Evolutionary conservation across 257 asterid genomes (phyloP).

Genomic region (Pogostemon cablin): DNA sequence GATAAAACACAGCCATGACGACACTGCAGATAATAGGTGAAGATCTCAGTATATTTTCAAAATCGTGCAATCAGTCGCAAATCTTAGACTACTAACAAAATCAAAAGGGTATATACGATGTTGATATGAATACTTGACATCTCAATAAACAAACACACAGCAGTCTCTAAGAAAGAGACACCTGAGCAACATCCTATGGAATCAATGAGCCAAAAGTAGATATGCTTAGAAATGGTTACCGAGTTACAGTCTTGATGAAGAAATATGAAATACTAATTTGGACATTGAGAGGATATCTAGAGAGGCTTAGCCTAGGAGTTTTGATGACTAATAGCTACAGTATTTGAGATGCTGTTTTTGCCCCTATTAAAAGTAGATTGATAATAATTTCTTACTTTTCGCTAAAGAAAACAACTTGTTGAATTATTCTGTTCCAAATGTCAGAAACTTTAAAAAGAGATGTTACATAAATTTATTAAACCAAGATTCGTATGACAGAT

Average conservation of each 20-base stretch:
- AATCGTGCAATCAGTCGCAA: neutral
- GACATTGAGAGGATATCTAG: neutral
- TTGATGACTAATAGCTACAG: neutral
- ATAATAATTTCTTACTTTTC: too few relatives aligned
- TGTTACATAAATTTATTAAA: too few relatives aligned
- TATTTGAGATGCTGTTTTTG: too few relatives aligned
- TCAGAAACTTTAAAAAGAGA: too few relatives aligned
- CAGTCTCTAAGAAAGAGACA: neutral
- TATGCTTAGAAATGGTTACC: neutral
- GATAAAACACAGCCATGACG: constrained; percentile 72
- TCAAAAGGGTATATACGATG: neutral
- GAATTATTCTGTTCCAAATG: too few relatives aligned
- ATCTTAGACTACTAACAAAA: neutral
- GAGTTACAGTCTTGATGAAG: neutral
- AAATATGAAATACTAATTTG: neutral
- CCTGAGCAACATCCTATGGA: neutral
- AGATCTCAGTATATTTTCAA: neutral
- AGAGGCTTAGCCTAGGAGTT: neutral
- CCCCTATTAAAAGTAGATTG: too few relatives aligned
- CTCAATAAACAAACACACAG: too few relatives aligned
- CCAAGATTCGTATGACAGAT: too few relatives aligned
- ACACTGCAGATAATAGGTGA: constrained; percentile 50
- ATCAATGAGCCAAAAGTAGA: neutral
- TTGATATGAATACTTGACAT: too few relatives aligned
- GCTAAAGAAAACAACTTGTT: too few relatives aligned